These are phyloP conservation scores for Paxillus ammoniavirescens DNA, from an alignment of 768 basidiomycete species.

Conservation along the genomic window DNA sequence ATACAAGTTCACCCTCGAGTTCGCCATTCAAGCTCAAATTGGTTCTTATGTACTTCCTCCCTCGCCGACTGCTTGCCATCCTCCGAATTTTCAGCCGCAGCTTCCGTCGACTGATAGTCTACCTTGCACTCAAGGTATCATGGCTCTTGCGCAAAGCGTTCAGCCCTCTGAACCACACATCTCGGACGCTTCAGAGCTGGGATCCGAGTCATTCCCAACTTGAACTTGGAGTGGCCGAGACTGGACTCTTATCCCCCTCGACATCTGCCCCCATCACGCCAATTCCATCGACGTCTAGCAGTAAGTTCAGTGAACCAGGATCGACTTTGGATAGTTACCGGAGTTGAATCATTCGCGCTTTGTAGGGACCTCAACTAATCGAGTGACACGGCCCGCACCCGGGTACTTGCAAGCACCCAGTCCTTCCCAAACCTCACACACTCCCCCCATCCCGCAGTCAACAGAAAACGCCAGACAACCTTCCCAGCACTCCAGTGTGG, in stretches of 20 bases:
- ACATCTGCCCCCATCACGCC: neutral
- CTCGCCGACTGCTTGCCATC: neutral
- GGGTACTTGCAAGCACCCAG: no score
- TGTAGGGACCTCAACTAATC: neutral
- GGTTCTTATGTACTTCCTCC: neutral
- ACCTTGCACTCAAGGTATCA: neutral
- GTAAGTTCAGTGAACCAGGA: neutral
- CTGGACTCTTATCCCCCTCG: neutral
- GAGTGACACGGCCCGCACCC: neutral
- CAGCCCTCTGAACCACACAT: neutral
- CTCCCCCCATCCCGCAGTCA: neutral
- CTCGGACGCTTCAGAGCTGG: neutral
- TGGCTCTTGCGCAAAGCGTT: neutral
- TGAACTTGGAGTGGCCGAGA: neutral
- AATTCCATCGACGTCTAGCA: neutral
- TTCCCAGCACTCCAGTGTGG: neutral
- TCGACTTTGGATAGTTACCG: neutral
- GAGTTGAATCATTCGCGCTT: neutral
- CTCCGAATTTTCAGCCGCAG: neutral
- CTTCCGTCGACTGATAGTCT: neutral
- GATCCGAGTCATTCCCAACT: neutral
- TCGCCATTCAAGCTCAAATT: no score
- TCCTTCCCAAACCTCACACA: neutral
- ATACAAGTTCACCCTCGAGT: no score
- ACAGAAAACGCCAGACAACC: neutral